These are phyloP conservation scores for Gnomoniopsis sp. DNA, from an alignment of 2,329 filamentous ascomycete genomes.

Conservation along the genomic window DNA sequence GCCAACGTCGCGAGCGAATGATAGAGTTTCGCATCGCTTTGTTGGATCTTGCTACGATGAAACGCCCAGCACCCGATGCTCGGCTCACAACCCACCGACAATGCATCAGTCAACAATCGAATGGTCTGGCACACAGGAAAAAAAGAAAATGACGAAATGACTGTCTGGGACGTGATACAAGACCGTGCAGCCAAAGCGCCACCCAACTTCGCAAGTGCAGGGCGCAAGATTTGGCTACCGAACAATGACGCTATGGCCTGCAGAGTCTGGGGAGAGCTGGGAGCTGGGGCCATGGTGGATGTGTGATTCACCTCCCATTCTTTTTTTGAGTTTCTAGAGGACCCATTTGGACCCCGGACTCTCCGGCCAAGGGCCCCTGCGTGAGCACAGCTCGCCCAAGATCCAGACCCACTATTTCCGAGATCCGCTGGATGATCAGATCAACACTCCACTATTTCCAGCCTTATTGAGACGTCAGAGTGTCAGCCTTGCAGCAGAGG, in stretches of 20 bases:
- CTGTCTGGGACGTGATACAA: too few relatives aligned
- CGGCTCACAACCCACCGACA: too few relatives aligned
- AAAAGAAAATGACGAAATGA: too few relatives aligned
- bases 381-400: not conserved
- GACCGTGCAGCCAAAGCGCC: too few relatives aligned
- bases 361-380: conserved; percentile 6
- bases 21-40: not conserved
- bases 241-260: not conserved
- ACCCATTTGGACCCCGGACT: conserved; percentile 5
- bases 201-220: too few relatives aligned
- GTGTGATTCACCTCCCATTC: conserved; percentile 4
- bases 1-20: not conserved
- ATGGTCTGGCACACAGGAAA: too few relatives aligned
- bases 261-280: not conserved
- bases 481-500: not conserved
- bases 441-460: conserved; percentile 12
- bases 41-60: too few relatives aligned
- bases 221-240: not conserved
- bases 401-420: conserved; percentile 4
- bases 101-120: too few relatives aligned
- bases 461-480: conserved; percentile 5
- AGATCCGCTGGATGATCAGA: conserved; percentile 10
- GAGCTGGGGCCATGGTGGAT: conserved; percentile 14
- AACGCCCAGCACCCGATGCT: too few relatives aligned
- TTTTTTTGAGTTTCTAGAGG: not conserved